Percentiles rank a stretch among this genome's conserved stretches.
Conservation (phyloP, 805 yeast genomes). For the Saccharomycopsis vini region DNA sequence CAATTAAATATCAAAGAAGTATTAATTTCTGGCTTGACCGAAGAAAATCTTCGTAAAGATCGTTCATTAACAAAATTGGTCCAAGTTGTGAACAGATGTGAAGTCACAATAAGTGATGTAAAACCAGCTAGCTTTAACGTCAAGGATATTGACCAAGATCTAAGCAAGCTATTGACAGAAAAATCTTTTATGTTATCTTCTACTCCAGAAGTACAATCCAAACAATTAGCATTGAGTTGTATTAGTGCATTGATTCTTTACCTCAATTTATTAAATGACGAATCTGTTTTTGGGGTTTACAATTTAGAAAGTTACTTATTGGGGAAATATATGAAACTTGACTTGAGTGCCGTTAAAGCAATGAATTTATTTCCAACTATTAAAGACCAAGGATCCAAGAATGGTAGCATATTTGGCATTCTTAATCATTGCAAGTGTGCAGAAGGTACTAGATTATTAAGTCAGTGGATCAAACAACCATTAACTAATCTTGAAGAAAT, state of each 20-base stretch:
- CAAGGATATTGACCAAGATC: constrained; percentile 70
- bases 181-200: constrained; percentile 34
- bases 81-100: constrained; percentile 72
- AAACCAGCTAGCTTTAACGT: constrained; percentile 49
- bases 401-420: constrained; percentile 67
- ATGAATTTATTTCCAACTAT: constrained; percentile 71
- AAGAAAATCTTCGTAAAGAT: constrained; percentile 31
- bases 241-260: constrained; percentile 63
- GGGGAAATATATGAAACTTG: constrained; percentile 80
- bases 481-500: constrained; percentile 57
- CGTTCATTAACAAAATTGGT: constrained; percentile 55
- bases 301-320: constrained; percentile 60
- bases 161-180: constrained; percentile 31
- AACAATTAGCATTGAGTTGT: constrained; percentile 47
- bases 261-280: constrained; percentile 52
- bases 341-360: constrained; percentile 82
- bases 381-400: constrained; percentile 34
- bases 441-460: constrained; percentile 80
- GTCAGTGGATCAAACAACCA: constrained; percentile 97
- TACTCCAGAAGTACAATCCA: constrained; percentile 44
- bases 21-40: constrained; percentile 42
- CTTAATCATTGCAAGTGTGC: constrained; percentile 81
- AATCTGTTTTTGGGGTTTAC: constrained; percentile 45
- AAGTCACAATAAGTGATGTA: constrained; percentile 56
- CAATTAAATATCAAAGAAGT: constrained; percentile 89